Base-by-base conservation (phyloP, 805 yeast genomes). In the Schwanniomyces sp. region DNA sequence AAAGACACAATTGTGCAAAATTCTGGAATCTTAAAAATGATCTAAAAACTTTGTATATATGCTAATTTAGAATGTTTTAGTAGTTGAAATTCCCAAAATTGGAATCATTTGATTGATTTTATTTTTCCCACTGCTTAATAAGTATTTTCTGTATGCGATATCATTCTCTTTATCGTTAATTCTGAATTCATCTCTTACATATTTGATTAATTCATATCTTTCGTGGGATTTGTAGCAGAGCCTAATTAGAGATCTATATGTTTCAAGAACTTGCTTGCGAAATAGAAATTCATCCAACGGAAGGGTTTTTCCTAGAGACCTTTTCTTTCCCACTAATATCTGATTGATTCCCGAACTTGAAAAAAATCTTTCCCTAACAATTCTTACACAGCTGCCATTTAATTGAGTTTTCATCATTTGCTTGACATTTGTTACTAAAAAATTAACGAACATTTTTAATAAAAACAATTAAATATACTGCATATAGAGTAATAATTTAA, bases 231-330 rank as follows among this genome's bases (percentile, higher is more conserved):
- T 60, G 52, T 69, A 67, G 14, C 72, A 55, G 41, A 64, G 53
- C 32, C 77, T 52, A 46, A 66, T 52, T 14, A 70, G 53, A 25
- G 62, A 61, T 37, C 73, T 57, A 50, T 73, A 73, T 1, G 67
- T 63, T 9, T 56, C 50, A n/a, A 59, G 54, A 12, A 73, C 61
- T 46, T 64, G 63, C 40, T 59, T 66, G 14, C 76, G 61, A 44
- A 73, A 72, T 29, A 73, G 44, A 47, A 73, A 73, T 47, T 73
- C 77, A 38, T 73, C 76, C 5, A 73, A 54, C 5, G 72, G 56
- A 17, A 69, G 45, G 0, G 61, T 49, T 14, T 42, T 50, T 2
- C 56, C 54, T 38, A 52, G 40, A 18, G 37, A 43, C 12, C 34
- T 32, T 32, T 32, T 32, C 36, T 32, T 32, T 32, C 21, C 21